Conservation (phyloP, 1,284 basidiomycete species). For the Mycena citricolor region DNA sequence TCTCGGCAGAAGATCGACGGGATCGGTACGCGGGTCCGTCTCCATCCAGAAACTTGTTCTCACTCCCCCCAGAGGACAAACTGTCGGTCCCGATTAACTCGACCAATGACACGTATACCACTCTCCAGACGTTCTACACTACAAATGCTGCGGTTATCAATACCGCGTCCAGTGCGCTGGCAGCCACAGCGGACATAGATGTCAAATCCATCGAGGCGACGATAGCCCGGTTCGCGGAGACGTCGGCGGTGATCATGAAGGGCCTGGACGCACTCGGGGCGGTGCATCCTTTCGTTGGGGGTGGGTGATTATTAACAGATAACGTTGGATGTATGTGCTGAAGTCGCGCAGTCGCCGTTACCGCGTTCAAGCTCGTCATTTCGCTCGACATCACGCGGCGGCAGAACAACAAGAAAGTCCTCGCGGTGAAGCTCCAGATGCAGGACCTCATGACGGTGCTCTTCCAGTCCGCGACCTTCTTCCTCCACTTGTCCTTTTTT, state of each 20-base stretch:
- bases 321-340: background rate
- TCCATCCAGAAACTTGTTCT: too few relatives aligned
- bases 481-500: background rate
- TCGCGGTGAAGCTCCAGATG: constrained; percentile 43
- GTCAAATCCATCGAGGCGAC: constrained; percentile 22
- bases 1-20: too few relatives aligned
- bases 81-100: too few relatives aligned
- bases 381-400: constrained; percentile 40
- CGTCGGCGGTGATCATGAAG: constrained; percentile 25
- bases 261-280: constrained; percentile 27
- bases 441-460: constrained; percentile 44
- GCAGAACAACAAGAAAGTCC: constrained; percentile 44
- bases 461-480: constrained; percentile 36
- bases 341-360: constrained; percentile 37
- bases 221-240: constrained; percentile 26
- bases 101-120: constrained; percentile 5
- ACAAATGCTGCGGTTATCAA: constrained; percentile 2
- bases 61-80: too few relatives aligned
- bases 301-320: constrained; percentile 18
- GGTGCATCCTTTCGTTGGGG: constrained; percentile 32
- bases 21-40: too few relatives aligned
- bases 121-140: constrained; percentile 7
- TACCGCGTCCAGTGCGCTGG: constrained; percentile 1
- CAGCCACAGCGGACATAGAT: constrained; percentile 10
- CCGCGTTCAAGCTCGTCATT: constrained; percentile 44